Evolutionary conservation across 108 stramenopile species (phyloP), one percentile per base, ranked within the genome.

Genomic region (Cyclotella sp.): DNA sequence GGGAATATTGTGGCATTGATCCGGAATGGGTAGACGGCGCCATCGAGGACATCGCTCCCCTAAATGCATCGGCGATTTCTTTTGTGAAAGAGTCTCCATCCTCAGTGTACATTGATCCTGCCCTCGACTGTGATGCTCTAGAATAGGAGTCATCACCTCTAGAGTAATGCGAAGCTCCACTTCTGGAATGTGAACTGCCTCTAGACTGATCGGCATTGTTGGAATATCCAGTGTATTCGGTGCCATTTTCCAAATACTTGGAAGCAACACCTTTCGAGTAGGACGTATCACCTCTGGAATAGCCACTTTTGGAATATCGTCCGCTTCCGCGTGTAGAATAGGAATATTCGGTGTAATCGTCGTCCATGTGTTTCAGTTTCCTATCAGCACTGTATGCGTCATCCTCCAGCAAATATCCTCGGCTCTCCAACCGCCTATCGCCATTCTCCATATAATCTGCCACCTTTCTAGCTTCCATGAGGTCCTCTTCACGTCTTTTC

Each of bases 361-460:
- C 49, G 22, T 51, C 57, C n/a, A 47, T 39, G 43, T 45, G 52
- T 15, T 24, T 39, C 30, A 68, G 30, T 40, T 43, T 58, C 57
- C 49, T 53, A 44, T 79, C 71, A 6, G 65, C 78, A 55, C 21
- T 65, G 45, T 72, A 68, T 9, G 65, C 79, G 19, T 73, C 72
- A 52, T 73, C 67, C 30, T 80, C 79, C 42, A 80, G 30, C 22
- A 62, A 22, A 44, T 58, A 44, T 22, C 63, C 42, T 39, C 70
- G 47, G n/a, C 44, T 30, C 18, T 44, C 73, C 13, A 14, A 43
- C 22, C 34, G 19, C 13, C 59, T 41, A 24, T 62, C 66, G 21
- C 67, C 72, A n/a, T 51, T 69, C n/a, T 73, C 72, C 41, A 79
- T 62, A 41, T 63, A 73, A 54, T 73, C 60, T 0, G 65, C 57